These are phyloP conservation scores for Sporothrix pallida DNA, from an alignment of 2,329 filamentous ascomycete genomes.

Conservation along the genomic window DNA sequence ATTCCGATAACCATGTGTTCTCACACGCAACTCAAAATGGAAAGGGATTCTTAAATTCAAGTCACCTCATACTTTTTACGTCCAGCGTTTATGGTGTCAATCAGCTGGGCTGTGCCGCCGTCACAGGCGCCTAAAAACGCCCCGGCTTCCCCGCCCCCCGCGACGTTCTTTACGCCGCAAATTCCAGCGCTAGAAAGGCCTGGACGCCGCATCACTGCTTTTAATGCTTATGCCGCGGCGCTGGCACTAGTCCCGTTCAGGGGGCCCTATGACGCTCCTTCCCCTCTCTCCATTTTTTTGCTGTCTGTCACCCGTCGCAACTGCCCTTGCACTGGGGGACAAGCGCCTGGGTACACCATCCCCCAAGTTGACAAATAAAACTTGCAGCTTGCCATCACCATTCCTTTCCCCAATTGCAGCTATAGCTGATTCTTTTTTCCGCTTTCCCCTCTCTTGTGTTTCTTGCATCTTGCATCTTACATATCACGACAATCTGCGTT, in stretches of 20 bases:
- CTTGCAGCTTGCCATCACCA: slow-evolving; percentile 1
- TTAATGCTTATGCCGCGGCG: neutral
- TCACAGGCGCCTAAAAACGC: neutral
- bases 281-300: slow-evolving; percentile 9
- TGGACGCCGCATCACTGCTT: neutral
- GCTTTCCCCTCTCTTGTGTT: neutral
- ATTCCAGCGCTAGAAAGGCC: neutral
- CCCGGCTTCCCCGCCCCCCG: slow-evolving; percentile 16
- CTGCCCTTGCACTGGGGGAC: slow-evolving; percentile 13
- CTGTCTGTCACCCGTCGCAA: slow-evolving; percentile 9
- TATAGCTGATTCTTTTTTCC: neutral
- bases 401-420: neutral
- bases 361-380: slow-evolving; percentile 12
- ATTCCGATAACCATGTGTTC: too few species aligned
- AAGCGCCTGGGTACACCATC: neutral
- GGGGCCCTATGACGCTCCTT: slow-evolving; percentile 16
- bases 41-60: too few species aligned
- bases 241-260: slow-evolving; percentile 14
- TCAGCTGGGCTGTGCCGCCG: slow-evolving; percentile 6
- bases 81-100: neutral
- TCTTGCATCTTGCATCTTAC: too few species aligned
- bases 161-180: neutral
- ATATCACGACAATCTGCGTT: neutral
- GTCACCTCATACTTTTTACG: neutral
- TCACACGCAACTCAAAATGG: too few species aligned